phyloP scores from a whole-genome alignment of 2,329 filamentous ascomycete species.

The Calonectria montana region DNA sequence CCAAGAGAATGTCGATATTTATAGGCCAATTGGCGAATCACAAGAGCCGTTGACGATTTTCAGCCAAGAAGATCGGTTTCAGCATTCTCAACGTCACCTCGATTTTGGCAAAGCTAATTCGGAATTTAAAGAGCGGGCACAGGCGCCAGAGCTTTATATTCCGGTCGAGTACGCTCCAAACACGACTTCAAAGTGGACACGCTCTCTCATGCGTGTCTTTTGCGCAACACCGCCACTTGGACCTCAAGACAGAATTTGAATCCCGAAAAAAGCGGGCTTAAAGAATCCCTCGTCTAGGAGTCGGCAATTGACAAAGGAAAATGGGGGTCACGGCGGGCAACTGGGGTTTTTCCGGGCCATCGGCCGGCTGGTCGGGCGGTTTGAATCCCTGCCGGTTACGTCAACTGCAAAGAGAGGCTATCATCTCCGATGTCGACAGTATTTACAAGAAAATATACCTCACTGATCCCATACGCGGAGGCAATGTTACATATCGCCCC shows the following conservation, averaged over 20 bases:
- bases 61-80: background rate
- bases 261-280: background rate
- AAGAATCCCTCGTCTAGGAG: background rate
- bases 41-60: background rate
- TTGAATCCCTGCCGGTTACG: background rate
- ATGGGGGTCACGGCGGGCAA: background rate
- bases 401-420: background rate
- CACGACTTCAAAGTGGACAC: background rate
- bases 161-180: background rate
- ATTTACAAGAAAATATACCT: background rate
- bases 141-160: background rate
- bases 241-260: background rate
- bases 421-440: background rate
- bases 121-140: background rate
- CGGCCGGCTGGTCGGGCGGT: background rate
- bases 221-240: background rate
- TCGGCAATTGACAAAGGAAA: background rate
- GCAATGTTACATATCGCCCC: background rate
- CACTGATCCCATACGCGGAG: slow-evolving; percentile 5
- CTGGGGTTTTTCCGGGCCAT: background rate
- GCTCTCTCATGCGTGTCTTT: background rate
- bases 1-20: background rate
- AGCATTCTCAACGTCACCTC: background rate
- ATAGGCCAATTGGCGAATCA: background rate
- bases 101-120: background rate